These are phyloP conservation scores for Borovskyia barvae DNA, from an alignment of 208 protist species.

Conservation along the genomic window DNA sequence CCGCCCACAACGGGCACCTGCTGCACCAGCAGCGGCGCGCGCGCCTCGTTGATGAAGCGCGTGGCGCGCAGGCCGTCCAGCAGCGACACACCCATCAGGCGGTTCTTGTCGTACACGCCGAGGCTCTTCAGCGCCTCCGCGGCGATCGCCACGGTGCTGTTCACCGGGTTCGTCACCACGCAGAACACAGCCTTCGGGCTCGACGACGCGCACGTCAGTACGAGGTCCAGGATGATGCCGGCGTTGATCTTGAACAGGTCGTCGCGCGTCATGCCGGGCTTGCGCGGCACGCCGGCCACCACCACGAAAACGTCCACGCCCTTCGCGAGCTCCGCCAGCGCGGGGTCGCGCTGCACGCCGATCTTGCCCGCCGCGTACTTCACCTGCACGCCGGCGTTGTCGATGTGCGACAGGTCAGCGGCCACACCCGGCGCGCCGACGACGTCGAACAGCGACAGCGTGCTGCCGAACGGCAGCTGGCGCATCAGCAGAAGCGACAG, in stretches of 20 bases:
- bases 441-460: constrained; percentile 93
- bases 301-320: constrained; percentile 93
- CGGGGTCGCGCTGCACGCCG: constrained; percentile 63
- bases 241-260: constrained; percentile 97
- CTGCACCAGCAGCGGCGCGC: constrained; percentile 35
- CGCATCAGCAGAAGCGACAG: constrained; percentile 85
- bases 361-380: constrained; percentile 76
- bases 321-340: constrained; percentile 59
- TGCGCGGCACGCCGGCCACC: constrained; percentile 94
- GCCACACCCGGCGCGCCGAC: constrained; percentile 90
- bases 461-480: constrained; percentile 69
- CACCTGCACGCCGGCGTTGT: constrained; percentile 70
- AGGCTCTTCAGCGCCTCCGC: constrained; percentile 90
- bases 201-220: constrained; percentile 71
- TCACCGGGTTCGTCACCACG: constrained; percentile 97
- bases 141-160: constrained; percentile 95
- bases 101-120: constrained; percentile 86
- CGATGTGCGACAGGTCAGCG: constrained; percentile 93
- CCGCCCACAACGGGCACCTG: constrained; percentile 93
- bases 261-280: constrained; percentile 96
- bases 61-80: constrained; percentile 93
- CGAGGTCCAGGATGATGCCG: constrained; percentile 89
- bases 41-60: constrained; percentile 89
- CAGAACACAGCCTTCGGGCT: constrained; percentile 91
- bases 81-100: constrained; percentile 91